Percentiles rank a stretch among this genome's conserved stretches.
These are phyloP conservation scores for Cladosporium austrohemisphaericum DNA, from an alignment of 2,329 filamentous ascomycete genomes.

Conservation along the genomic window DNA sequence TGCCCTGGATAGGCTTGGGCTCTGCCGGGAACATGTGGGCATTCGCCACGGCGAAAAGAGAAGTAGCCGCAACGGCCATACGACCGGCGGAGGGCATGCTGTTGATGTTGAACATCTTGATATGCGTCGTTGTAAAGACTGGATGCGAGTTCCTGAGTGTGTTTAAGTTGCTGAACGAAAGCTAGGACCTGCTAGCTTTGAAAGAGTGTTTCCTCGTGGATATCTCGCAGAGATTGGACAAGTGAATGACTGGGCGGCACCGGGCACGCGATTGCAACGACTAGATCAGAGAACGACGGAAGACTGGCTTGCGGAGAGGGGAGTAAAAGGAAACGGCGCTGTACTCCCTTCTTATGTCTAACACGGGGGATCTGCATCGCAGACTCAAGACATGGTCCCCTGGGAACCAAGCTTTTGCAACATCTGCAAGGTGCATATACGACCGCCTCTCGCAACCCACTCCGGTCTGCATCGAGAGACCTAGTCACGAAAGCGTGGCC, in stretches of 20 bases:
- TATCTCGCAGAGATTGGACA: slow-evolving; percentile 13
- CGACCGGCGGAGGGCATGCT: slow-evolving; percentile 49
- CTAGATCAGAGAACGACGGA: slow-evolving; percentile 9
- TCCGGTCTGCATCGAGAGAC: not conserved
- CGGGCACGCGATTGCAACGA: slow-evolving; percentile 16
- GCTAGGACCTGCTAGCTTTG: slow-evolving; percentile 15
- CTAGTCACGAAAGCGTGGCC: slow-evolving; percentile 4
- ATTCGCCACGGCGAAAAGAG: slow-evolving; percentile 56
- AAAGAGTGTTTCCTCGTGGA: slow-evolving; percentile 13
- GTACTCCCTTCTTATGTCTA: slow-evolving; percentile 13
- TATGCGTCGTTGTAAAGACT: slow-evolving; percentile 13
- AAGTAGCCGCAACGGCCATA: slow-evolving; percentile 47
- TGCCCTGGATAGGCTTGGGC: slow-evolving; percentile 60
- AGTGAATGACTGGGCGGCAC: slow-evolving; percentile 19
- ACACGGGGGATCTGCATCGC: slow-evolving; percentile 14
- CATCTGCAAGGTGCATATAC: slow-evolving; percentile 14
- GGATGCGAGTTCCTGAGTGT: slow-evolving; percentile 12
- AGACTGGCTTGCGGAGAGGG: slow-evolving; percentile 4
- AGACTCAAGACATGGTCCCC: slow-evolving; percentile 8
- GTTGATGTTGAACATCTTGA: slow-evolving; percentile 23
- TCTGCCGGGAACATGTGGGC: slow-evolving; percentile 73
- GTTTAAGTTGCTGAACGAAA: slow-evolving; percentile 2
- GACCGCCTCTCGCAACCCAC: slow-evolving; percentile 1
- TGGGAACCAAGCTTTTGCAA: slow-evolving; percentile 9
- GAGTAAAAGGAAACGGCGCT: slow-evolving; percentile 4